A percentile compares a stretch with the other conserved stretches of the same genome.
phyloP scores from a whole-genome alignment of 768 basidiomycete genomes.

The Dacryopinax primogenitus region DNA sequence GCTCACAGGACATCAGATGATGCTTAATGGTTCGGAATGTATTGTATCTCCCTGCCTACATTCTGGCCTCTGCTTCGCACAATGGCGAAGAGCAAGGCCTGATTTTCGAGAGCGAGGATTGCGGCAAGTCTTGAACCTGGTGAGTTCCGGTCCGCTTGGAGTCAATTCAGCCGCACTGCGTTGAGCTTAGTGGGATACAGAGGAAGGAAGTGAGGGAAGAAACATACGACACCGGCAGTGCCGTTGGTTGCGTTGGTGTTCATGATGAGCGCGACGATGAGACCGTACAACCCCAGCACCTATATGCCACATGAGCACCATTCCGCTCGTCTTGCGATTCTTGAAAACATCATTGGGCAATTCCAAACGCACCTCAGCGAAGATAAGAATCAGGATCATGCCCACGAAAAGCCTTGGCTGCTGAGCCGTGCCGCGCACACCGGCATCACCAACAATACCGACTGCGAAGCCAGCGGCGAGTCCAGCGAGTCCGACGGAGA shows the following conservation, averaged over 20 bases:
- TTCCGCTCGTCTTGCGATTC: too few relatives aligned
- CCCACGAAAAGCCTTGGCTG: constrained; percentile 32
- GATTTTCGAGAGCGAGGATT: neutral
- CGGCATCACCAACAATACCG: constrained; percentile 38
- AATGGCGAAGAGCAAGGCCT: too few relatives aligned
- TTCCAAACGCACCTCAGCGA: constrained; percentile 19
- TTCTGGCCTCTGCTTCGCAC: too few relatives aligned
- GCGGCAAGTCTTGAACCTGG: neutral
- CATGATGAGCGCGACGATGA: constrained; percentile 35
- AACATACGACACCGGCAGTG: constrained; percentile 7
- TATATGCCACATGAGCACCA: constrained; percentile 13
- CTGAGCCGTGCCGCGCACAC: constrained; percentile 36
- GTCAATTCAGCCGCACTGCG: neutral
- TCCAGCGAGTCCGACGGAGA: constrained; percentile 30
- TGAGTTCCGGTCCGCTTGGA: neutral
- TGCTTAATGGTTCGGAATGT: too few relatives aligned
- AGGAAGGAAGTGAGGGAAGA: neutral
- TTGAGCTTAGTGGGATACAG: neutral
- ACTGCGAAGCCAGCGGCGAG: constrained; percentile 35
- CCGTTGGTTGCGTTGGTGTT: constrained; percentile 25
- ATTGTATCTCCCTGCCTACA: too few relatives aligned
- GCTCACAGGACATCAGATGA: too few relatives aligned
- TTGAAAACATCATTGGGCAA: neutral
- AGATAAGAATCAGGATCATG: constrained; percentile 36
- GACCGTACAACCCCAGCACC: constrained; percentile 33